Evolutionary conservation across 169 alveolate genomes (phyloP).

Genomic region (Sarcocystis neurona): DNA sequence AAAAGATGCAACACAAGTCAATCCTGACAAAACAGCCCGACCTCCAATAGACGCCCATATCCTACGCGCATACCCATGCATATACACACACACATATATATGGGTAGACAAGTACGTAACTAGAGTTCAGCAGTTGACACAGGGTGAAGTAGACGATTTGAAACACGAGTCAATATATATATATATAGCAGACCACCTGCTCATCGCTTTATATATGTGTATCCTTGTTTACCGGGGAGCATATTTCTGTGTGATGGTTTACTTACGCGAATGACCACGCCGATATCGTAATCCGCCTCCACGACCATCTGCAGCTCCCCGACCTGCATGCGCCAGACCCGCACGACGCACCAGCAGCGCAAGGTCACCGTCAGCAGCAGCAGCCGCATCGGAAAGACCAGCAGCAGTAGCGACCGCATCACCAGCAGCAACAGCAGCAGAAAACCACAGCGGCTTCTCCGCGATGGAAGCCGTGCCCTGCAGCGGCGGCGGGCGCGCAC

Average conservation of each 20-base stretch:
- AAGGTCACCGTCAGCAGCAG: not conserved
- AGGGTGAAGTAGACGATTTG: not conserved
- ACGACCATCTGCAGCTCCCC: conserved; percentile 61
- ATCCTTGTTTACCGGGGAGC: too few relatives aligned
- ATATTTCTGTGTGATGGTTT: not conserved
- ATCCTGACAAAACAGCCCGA: too few relatives aligned
- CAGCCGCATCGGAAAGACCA: not conserved
- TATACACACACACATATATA: not conserved
- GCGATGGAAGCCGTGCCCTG: too few relatives aligned
- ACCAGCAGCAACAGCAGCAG: not conserved
- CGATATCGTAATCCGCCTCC: conserved; percentile 63
- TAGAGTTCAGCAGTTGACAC: too few relatives aligned
- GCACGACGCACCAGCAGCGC: not conserved
- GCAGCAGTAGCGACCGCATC: not conserved
- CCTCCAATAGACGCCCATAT: too few relatives aligned
- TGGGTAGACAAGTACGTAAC: not conserved
- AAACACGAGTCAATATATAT: not conserved
- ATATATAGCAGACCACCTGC: not conserved
- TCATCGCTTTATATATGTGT: not conserved
- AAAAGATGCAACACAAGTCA: too few relatives aligned
- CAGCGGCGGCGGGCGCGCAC: too few relatives aligned
- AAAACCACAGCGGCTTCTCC: too few relatives aligned
- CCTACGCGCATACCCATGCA: not conserved
- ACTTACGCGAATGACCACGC: conserved; percentile 39
- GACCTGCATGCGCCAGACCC: not conserved